Evolutionary conservation across 2,329 filamentous ascomycete genomes (phyloP).

Genomic region (Fusarium sublunatum): DNA sequence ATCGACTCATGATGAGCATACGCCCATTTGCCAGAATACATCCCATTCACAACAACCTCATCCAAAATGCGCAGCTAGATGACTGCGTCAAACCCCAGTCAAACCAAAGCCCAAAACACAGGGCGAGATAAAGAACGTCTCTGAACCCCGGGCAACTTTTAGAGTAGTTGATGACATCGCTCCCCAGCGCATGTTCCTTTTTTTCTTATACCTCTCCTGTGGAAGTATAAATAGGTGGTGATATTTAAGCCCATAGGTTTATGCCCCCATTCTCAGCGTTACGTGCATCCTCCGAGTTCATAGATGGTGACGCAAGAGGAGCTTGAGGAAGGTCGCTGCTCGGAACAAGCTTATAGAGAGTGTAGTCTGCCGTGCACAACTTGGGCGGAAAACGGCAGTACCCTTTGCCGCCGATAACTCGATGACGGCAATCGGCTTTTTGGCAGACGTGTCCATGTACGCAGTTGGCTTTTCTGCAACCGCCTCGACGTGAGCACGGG

Average conservation of each 20-base stretch:
- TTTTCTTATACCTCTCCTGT: constrained; percentile 18
- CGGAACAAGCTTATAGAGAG: not conserved
- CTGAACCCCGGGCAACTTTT: not conserved
- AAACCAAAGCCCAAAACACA: not conserved
- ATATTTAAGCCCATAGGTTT: constrained; percentile 16
- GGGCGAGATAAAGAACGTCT: constrained; percentile 3
- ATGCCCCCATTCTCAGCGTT: constrained; percentile 24
- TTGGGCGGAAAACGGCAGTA: constrained; percentile 33
- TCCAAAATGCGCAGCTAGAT: not conserved
- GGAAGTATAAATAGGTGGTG: constrained; percentile 1
- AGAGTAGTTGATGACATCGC: not conserved
- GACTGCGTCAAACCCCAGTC: not conserved
- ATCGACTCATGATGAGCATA: no score
- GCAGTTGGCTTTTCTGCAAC: constrained; percentile 30
- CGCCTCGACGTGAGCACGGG: constrained; percentile 29
- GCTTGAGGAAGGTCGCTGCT: not conserved
- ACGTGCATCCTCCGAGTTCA: constrained; percentile 28
- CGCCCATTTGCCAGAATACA: constrained; percentile 1
- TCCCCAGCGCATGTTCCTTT: not conserved
- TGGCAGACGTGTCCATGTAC: constrained; percentile 41
- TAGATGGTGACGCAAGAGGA: constrained; percentile 17
- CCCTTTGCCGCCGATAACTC: constrained; percentile 20
- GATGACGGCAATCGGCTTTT: constrained; percentile 32
- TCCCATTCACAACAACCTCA: not conserved
- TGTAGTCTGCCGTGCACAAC: constrained; percentile 36